Conservation (phyloP, 2,329 filamentous ascomycete species). For the Magnaporthiopsis rhizophila region DNA sequence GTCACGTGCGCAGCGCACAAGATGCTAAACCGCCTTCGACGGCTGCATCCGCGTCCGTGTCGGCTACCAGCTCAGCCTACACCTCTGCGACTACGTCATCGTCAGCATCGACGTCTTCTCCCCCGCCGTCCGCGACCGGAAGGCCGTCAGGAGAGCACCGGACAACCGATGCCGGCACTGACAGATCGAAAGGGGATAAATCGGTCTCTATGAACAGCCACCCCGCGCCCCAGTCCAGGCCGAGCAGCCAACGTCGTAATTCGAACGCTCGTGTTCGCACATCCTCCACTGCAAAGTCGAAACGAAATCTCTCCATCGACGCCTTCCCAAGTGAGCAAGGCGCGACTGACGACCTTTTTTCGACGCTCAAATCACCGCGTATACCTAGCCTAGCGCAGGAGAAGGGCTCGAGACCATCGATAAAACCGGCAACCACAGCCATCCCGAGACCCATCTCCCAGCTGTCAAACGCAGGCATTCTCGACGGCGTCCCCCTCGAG, state of each 20-base stretch:
- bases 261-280: conserved; percentile 26
- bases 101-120: conserved; percentile 1
- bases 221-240: not conserved
- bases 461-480: conserved; percentile 23
- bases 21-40: not conserved
- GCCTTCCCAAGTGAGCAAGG: conserved; percentile 19
- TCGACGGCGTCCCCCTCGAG: conserved; percentile 24
- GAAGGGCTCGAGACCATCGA: conserved; percentile 15
- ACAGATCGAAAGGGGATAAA: not conserved
- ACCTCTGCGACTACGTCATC: not conserved
- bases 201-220: not conserved
- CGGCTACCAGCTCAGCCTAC: not conserved
- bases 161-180: not conserved
- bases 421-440: conserved; percentile 15
- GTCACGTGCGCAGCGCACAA: not conserved
- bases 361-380: conserved; percentile 22
- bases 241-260: conserved; percentile 18
- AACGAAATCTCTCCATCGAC: conserved; percentile 25
- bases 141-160: not conserved
- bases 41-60: not conserved
- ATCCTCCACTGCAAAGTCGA: conserved; percentile 19
- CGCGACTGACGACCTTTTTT: conserved; percentile 20
- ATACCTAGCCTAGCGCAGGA: conserved; percentile 14
- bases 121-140: not conserved
- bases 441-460: conserved; percentile 26